These are phyloP conservation scores for Neltuma alba DNA, from an alignment of 306 rosid genomes.

Conservation along the genomic window DNA sequence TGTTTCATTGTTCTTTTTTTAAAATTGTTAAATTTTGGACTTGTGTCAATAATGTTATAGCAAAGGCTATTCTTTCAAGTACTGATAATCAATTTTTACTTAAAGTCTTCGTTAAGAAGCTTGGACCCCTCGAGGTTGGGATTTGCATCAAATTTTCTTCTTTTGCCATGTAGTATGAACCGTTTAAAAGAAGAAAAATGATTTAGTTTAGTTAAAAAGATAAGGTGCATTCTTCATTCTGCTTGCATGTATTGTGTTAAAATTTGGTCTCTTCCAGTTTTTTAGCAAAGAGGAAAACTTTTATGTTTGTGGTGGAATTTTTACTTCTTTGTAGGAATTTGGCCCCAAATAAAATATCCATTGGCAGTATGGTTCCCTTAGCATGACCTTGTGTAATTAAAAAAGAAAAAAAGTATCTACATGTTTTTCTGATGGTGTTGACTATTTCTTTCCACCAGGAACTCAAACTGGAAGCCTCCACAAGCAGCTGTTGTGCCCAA, in stretches of 20 bases:
- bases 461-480: slow-evolving; percentile 58
- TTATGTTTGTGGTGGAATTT: slow-evolving; percentile 1
- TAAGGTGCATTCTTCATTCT: neutral
- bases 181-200: slow-evolving; percentile 3
- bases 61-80: neutral
- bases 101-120: neutral
- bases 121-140: neutral
- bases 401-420: neutral
- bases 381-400: neutral
- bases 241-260: neutral
- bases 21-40: neutral
- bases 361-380: neutral
- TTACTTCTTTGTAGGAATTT: neutral
- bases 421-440: slow-evolving; percentile 25
- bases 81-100: neutral
- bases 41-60: neutral
- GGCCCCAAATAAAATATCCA: neutral
- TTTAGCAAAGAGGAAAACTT: neutral
- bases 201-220: neutral
- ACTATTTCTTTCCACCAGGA: slow-evolving; percentile 45
- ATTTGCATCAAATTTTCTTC: neutral
- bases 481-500: slow-evolving; percentile 66
- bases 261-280: neutral
- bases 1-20: neutral
- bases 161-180: neutral